These are phyloP conservation scores for Solanum pimpinellifolium DNA, from an alignment of 257 asterid species.

Conservation along the genomic window DNA sequence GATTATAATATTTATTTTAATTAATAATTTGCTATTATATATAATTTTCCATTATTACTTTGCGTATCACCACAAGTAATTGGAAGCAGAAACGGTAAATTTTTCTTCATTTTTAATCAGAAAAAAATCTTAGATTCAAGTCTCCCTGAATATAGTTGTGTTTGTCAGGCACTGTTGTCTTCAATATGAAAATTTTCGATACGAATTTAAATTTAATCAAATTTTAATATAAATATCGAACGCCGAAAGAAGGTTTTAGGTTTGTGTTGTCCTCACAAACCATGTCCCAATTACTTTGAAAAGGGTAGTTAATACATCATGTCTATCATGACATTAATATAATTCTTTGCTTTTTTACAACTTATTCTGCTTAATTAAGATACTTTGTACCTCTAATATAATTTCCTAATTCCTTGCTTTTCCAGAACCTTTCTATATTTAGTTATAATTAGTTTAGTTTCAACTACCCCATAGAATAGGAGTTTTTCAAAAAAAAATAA, in stretches of 20 bases:
- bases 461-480: not conserved
- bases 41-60: no score
- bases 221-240: no score
- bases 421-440: not conserved
- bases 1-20: no score
- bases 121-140: no score
- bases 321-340: not conserved
- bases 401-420: not conserved
- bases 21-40: no score
- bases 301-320: not conserved
- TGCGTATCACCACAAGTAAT: no score
- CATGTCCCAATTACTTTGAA: not conserved
- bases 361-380: not conserved
- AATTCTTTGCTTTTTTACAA: not conserved
- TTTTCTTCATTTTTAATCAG: no score
- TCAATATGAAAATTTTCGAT: no score
- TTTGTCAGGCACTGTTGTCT: accelerated
- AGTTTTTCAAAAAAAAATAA: not conserved
- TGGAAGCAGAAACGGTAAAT: no score
- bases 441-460: not conserved
- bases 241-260: not conserved
- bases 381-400: not conserved
- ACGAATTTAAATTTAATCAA: no score
- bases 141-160: accelerated
- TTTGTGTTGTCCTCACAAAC: not conserved